Evolutionary conservation across 1,284 basidiomycete species (phyloP), one percentile per base, ranked within the genome.

Genomic region (Apiotrichum laibachii): DNA sequence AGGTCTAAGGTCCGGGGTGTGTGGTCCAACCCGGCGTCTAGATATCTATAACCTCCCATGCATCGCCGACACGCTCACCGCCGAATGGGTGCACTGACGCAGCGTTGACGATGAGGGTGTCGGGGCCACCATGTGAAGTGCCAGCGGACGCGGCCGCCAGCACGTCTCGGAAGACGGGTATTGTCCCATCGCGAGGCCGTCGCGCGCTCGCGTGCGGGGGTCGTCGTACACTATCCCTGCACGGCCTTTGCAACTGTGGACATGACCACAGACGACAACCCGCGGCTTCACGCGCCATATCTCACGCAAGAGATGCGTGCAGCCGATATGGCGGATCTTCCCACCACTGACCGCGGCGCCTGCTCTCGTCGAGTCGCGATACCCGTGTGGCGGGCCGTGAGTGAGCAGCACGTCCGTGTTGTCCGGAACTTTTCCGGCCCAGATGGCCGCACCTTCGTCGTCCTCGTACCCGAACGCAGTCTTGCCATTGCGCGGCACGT

Each of bases 301-400:
- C 51, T 53, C 51, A 16, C 31, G 31, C 42, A 53, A 31, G 11
- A 53, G 42, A 12, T 34, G 33, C 11, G 51, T 31, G 40, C 51
- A 44, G 6, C 51, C 51, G 34, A n/a, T n/a, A n/a, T n/a, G n/a
- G n/a, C n/a, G n/a, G n/a, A n/a, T n/a, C n/a, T n/a, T n/a, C n/a
- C n/a, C n/a, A n/a, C n/a, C n/a, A n/a, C n/a, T n/a, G n/a, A 13
- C 34, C 34, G 7, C 34, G 34, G 34, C 13, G 34, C 34, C 34
- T 9, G 33, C 18, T 15, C 21, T 40, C 6, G 15, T 18, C 15
- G n/a, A 22, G 34, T 53, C 52, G 34, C 35, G 43, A 16, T 53
- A 21, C 3, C 52, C 52, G 15, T 12, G 43, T 18, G 52, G 43
- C 11, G 52, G 52, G 44, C 52, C 52, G 16, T 53, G 52, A 9